These are phyloP conservation scores for Zea mays DNA, from an alignment of 176 grass and related monocot genomes.

Conservation along the genomic window DNA sequence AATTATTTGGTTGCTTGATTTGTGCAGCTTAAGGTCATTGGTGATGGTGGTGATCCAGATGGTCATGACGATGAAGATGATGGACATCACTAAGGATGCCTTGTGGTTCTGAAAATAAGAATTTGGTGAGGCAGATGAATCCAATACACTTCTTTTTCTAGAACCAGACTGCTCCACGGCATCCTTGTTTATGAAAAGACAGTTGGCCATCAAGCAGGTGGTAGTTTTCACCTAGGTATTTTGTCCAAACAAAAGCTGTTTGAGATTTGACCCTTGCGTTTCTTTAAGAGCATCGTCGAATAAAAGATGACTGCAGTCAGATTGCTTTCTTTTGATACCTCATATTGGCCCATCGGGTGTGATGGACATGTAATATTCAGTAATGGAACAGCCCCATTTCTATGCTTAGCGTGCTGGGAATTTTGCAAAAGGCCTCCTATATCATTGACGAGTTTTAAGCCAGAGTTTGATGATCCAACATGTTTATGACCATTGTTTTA, in stretches of 20 bases:
- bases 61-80: constrained; percentile 63
- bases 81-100: constrained; percentile 56
- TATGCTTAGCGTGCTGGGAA: background rate
- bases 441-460: background rate
- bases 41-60: constrained; percentile 83
- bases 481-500: background rate
- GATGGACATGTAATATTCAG: constrained; percentile 42
- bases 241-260: constrained; percentile 42
- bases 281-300: constrained; percentile 56
- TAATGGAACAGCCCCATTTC: constrained; percentile 34
- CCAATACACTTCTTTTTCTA: constrained; percentile 34
- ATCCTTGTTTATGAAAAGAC: constrained; percentile 45
- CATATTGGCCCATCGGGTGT: constrained; percentile 43
- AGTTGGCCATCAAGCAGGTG: constrained; percentile 59
- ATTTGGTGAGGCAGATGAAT: constrained; percentile 47
- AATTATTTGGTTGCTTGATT: constrained; percentile 27
- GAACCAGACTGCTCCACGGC: constrained; percentile 38
- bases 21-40: constrained; percentile 87
- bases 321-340: constrained; percentile 30
- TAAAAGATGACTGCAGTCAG: constrained; percentile 53
- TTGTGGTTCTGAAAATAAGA: constrained; percentile 49
- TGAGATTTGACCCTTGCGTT: constrained; percentile 42
- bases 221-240: constrained; percentile 47
- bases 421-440: constrained; percentile 11
- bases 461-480: background rate